Percentiles rank a stretch among this genome's conserved stretches.
Evolutionary conservation across 2,329 filamentous ascomycete species (phyloP).

Genomic region (Cadophora sp.): DNA sequence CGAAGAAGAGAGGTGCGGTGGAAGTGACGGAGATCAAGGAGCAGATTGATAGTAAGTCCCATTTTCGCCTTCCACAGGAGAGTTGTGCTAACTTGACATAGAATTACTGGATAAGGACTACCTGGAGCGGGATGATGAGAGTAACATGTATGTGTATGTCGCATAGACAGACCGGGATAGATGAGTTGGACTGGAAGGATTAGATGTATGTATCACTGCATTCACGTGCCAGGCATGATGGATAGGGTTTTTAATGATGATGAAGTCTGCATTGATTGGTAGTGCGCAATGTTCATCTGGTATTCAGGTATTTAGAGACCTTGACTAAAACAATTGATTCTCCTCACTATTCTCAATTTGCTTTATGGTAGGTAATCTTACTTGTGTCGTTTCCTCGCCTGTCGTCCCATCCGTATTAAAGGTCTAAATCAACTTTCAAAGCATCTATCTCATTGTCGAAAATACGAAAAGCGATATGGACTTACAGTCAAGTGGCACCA

Average conservation of each 20-base stretch:
- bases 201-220: neutral
- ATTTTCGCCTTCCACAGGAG: conserved; percentile 15
- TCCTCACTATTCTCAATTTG: neutral
- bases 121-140: conserved; percentile 76
- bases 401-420: neutral
- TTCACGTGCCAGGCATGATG: neutral
- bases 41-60: conserved; percentile 85
- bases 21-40: conserved; percentile 91
- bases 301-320: no score
- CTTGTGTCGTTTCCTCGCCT: neutral
- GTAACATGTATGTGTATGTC: conserved; percentile 68
- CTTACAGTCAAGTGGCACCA: no score
- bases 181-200: neutral
- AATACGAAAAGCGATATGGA: no score
- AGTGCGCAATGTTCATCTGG: neutral
- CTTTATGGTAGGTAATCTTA: neutral
- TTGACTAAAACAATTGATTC: neutral
- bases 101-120: conserved; percentile 92
- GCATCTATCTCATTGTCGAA: no score
- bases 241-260: neutral
- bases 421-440: neutral
- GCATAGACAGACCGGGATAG: conserved; percentile 53
- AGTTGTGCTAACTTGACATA: conserved; percentile 42
- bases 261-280: neutral
- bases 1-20: conserved; percentile 83